Conservation (phyloP, 805 yeast genomes). For the Komagataella populi region DNA sequence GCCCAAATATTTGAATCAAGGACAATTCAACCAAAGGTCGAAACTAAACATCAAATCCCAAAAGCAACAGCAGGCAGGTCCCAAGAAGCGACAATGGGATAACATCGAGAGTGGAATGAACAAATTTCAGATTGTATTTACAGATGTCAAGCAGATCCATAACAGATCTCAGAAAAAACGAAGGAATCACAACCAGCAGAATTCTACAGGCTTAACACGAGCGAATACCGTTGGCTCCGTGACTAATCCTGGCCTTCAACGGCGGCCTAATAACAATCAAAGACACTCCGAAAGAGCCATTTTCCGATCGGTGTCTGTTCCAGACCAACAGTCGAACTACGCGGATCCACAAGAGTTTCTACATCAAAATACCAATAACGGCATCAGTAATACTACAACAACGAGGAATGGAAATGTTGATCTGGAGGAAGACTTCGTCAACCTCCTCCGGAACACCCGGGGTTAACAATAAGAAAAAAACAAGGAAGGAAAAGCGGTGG, state of each 20-base stretch:
- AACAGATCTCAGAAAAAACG: background rate
- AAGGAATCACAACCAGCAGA: background rate
- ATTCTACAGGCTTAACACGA: background rate
- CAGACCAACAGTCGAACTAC: background rate
- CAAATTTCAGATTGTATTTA: constrained; percentile 31
- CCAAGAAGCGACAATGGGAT: constrained; percentile 3
- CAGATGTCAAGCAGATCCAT: constrained; percentile 19
- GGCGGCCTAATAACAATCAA: background rate
- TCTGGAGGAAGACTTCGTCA: background rate
- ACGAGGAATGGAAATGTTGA: background rate
- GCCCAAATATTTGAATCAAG: background rate
- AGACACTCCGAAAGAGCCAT: background rate
- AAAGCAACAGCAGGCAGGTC: background rate
- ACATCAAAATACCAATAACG: background rate
- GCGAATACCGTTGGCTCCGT: background rate
- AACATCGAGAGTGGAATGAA: constrained; percentile 26
- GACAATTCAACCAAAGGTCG: background rate
- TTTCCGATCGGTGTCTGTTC: background rate
- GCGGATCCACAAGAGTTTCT: background rate
- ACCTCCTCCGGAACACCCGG: background rate
- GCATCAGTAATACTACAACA: background rate
- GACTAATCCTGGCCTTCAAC: background rate
- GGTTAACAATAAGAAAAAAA: background rate
- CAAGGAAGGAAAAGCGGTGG: background rate
- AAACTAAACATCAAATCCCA: background rate